Evolutionary conservation across 1,284 basidiomycete species (phyloP).

Genomic region (Ganoderma boninense): DNA sequence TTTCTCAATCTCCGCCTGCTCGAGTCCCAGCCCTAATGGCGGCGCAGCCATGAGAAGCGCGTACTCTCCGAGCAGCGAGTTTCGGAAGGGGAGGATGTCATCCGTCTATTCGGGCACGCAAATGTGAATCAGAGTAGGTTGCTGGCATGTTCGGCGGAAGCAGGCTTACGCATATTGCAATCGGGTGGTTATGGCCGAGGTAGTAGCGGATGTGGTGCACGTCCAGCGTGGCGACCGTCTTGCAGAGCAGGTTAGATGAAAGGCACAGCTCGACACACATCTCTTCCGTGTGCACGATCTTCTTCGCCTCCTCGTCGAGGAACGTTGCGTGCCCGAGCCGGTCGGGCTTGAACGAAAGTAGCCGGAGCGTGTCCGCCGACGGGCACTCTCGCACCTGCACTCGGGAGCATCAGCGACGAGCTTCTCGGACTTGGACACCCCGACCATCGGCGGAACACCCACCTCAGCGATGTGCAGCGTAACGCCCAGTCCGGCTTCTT

Average conservation of each 20-base stretch:
- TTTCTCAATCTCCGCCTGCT: constrained; percentile 59
- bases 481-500: constrained; percentile 65
- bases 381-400: constrained; percentile 59
- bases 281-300: constrained; percentile 62
- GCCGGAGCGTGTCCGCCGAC: constrained; percentile 64
- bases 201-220: constrained; percentile 79
- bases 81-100: constrained; percentile 80
- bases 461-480: constrained; percentile 88
- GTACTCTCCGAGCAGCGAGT: constrained; percentile 77
- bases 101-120: constrained; percentile 65
- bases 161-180: constrained; percentile 76
- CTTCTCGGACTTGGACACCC: background rate
- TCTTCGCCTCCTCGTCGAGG: constrained; percentile 66
- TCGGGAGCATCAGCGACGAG: background rate
- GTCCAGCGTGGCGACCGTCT: constrained; percentile 70
- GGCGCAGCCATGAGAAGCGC: constrained; percentile 74
- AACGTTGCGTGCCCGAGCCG: constrained; percentile 87
- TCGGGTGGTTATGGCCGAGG: constrained; percentile 68
- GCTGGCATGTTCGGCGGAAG: constrained; percentile 5
- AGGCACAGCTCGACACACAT: constrained; percentile 85
- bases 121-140: background rate
- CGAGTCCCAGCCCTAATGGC: constrained; percentile 75
- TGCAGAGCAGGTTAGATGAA: constrained; percentile 83
- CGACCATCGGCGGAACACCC: constrained; percentile 7
- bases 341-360: constrained; percentile 72